Evolutionary conservation across 2,329 filamentous ascomycete species (phyloP).

Genomic region (Chaetomium sp.): DNA sequence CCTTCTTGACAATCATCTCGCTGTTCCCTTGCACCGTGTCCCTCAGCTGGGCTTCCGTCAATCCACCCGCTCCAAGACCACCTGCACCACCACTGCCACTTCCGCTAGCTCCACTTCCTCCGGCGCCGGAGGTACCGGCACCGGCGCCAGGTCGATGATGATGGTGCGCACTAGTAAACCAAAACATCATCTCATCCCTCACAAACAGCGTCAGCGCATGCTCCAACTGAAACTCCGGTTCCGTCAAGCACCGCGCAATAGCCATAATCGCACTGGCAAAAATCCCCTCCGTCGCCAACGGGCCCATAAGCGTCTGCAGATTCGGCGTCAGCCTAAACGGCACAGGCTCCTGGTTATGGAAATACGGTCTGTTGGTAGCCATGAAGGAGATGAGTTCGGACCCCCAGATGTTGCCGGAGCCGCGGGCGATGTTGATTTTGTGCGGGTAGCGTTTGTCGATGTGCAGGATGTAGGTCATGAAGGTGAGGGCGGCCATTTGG

Average conservation of each 20-base stretch:
- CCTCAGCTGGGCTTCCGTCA: conserved; percentile 59
- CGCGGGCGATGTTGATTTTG: conserved; percentile 86
- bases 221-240: conserved; percentile 84
- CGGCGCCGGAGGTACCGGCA: too few relatives aligned
- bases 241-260: conserved; percentile 87
- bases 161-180: conserved; percentile 74
- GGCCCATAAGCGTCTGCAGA: conserved; percentile 91
- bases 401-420: conserved; percentile 90
- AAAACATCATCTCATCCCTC: conserved; percentile 95
- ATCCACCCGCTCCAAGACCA: conserved; percentile 36
- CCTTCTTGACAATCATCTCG: conserved; percentile 86
- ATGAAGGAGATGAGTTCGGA: conserved; percentile 90
- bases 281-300: conserved; percentile 90
- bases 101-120: too few relatives aligned
- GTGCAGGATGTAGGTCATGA: conserved; percentile 98
- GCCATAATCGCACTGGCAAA: conserved; percentile 95
- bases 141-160: too few relatives aligned
- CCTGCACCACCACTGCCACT: too few relatives aligned
- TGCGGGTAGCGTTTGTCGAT: conserved; percentile 95
- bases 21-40: conserved; percentile 64
- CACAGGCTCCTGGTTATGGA: conserved; percentile 91
- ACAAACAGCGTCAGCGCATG: conserved; percentile 93
- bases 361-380: conserved; percentile 75
- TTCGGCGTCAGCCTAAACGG: conserved; percentile 97
- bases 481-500: conserved; percentile 88